Conservation (phyloP, 805 yeast genomes). For the Maudiozyma serrabonitensis region DNA sequence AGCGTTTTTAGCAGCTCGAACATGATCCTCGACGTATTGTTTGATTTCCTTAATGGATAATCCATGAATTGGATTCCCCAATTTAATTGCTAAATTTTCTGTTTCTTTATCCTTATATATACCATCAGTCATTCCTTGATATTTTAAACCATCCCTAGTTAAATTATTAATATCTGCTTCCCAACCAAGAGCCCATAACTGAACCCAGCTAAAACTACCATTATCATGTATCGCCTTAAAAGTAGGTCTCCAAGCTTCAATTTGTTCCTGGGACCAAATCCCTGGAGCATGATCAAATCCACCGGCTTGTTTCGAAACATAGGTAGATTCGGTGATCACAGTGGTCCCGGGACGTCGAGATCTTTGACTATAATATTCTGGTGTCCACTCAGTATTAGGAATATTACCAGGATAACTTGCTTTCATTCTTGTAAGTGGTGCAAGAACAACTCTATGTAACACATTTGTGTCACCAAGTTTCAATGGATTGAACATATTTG, state of each 20-base stretch:
- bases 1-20: conserved; percentile 34
- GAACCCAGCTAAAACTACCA: conserved; percentile 36
- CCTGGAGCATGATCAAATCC: conserved; percentile 39
- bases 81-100: conserved; percentile 26
- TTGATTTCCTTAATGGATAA: conserved; percentile 29
- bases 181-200: conserved; percentile 43
- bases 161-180: conserved; percentile 31
- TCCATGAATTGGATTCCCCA: conserved; percentile 25
- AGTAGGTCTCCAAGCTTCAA: conserved; percentile 39
- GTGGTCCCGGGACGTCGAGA: conserved; percentile 44
- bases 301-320: conserved; percentile 34
- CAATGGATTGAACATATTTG: conserved; percentile 32
- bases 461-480: conserved; percentile 32
- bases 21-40: conserved; percentile 33
- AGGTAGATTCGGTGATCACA: conserved; percentile 48
- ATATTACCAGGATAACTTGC: conserved; percentile 29
- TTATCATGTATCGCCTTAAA: conserved; percentile 41
- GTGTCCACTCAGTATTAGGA: conserved; percentile 34
- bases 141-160: conserved; percentile 30
- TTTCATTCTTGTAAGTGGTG: conserved; percentile 38
- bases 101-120: conserved; percentile 27
- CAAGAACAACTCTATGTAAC: conserved; percentile 29
- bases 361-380: conserved; percentile 46
- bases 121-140: conserved; percentile 32
- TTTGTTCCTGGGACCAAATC: conserved; percentile 38